Percentiles rank a stretch among this genome's conserved stretches.
Evolutionary conservation across 2,329 filamentous ascomycete genomes (phyloP).

Genomic region (Fusarium floridanum): DNA sequence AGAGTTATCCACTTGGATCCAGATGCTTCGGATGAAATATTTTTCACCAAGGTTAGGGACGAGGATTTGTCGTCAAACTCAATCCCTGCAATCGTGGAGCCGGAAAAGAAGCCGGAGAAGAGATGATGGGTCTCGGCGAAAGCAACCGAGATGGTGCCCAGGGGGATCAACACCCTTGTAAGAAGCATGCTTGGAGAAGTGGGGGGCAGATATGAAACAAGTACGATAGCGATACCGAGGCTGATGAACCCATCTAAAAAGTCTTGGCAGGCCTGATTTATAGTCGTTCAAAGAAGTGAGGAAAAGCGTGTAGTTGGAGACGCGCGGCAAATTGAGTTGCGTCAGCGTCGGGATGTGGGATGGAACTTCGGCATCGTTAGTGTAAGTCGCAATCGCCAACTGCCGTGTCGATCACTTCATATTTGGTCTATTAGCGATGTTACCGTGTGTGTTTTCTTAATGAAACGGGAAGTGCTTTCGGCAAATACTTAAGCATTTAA

Average conservation of each 20-base stretch:
- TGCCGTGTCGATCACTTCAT: background rate
- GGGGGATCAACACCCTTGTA: background rate
- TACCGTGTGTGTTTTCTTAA: background rate
- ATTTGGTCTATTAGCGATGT: background rate
- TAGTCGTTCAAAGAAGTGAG: background rate
- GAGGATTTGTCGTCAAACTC: background rate
- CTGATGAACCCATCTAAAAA: background rate
- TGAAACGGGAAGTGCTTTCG: background rate
- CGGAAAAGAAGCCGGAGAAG: conserved; percentile 27
- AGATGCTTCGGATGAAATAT: background rate
- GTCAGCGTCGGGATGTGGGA: background rate
- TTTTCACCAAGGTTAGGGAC: background rate
- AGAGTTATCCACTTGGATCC: background rate
- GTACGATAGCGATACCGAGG: background rate
- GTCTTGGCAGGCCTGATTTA: background rate
- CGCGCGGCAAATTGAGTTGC: background rate
- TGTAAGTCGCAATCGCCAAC: background rate
- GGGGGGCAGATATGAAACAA: background rate
- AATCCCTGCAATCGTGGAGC: conserved; percentile 9
- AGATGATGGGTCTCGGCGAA: conserved; percentile 10
- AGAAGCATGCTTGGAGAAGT: background rate
- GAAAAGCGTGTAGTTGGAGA: background rate
- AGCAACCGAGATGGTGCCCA: background rate
- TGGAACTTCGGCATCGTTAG: background rate
- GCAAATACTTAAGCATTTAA: background rate